Conservation (phyloP, 2,329 filamentous ascomycete species). For the Aphanocladium album region DNA sequence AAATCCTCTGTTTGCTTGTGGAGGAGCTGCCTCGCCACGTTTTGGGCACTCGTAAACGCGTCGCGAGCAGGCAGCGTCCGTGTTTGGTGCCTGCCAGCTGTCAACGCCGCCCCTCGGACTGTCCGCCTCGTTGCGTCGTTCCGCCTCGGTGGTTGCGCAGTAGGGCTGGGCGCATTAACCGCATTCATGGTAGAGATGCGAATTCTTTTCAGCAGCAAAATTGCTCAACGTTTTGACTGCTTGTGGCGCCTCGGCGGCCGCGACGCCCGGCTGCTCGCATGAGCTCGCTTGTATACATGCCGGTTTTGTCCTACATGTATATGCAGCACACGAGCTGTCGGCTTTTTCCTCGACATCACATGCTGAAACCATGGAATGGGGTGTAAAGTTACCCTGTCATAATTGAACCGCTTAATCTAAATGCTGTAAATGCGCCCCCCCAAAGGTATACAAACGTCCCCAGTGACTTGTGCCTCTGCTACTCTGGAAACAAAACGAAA, state of each 20-base stretch:
- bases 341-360: neutral
- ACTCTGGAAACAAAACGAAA: conserved; percentile 3
- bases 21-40: neutral
- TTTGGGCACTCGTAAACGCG: neutral
- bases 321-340: neutral
- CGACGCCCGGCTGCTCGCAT: neutral
- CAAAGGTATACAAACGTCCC: conserved; percentile 9
- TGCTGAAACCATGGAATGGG: neutral
- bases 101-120: neutral
- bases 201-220: neutral
- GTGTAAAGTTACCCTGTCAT: neutral
- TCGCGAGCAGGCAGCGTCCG: neutral
- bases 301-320: neutral
- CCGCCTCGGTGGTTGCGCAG: neutral
- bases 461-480: neutral
- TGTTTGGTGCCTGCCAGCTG: conserved; percentile 10
- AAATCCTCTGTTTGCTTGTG: neutral
- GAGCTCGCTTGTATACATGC: neutral
- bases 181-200: conserved; percentile 4
- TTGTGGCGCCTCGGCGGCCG: neutral
- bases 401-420: conserved; percentile 2
- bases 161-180: neutral
- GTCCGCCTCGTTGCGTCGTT: neutral
- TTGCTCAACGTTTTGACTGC: neutral
- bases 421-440: conserved; percentile 9